Conservation (phyloP, 805 yeast species). For the Ogataea nitratoaversa region DNA sequence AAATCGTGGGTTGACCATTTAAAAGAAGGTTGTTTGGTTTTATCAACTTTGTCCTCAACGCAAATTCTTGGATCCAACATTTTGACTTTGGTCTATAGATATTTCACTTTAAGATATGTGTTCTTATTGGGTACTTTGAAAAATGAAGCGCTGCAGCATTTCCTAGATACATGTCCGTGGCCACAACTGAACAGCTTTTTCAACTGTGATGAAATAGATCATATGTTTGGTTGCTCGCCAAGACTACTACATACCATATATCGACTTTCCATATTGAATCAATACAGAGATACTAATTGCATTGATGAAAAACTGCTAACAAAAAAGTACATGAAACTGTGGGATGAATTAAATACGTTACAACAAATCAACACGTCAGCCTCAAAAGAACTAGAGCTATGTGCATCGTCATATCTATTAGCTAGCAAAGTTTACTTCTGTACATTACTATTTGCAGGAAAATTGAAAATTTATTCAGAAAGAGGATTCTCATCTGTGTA, state of each 20-base stretch:
- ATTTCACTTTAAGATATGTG: slow-evolving; percentile 29
- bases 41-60: slow-evolving; percentile 15
- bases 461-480: slow-evolving; percentile 7
- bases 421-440: slow-evolving; percentile 18
- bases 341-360: slow-evolving; percentile 10
- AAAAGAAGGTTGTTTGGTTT: slow-evolving; percentile 28
- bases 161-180: slow-evolving; percentile 22
- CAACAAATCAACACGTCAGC: slow-evolving; percentile 5
- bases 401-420: slow-evolving; percentile 21
- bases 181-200: slow-evolving; percentile 24
- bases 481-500: slow-evolving; percentile 5
- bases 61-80: slow-evolving; percentile 21
- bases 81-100: slow-evolving; percentile 28
- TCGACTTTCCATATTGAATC: slow-evolving; percentile 18
- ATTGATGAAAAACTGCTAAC: slow-evolving; percentile 5
- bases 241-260: slow-evolving; percentile 22
- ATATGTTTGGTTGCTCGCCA: slow-evolving; percentile 34
- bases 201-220: slow-evolving; percentile 24
- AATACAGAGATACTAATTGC: slow-evolving; percentile 5
- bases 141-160: slow-evolving; percentile 9
- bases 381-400: slow-evolving; percentile 13
- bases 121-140: slow-evolving; percentile 25
- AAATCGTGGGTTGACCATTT: slow-evolving; percentile 28
- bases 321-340: slow-evolving; percentile 4
- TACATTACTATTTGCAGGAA: slow-evolving; percentile 11